These are phyloP conservation scores for Globisporangium ultimum DNA, from an alignment of 352 stramenopile species.

Conservation along the genomic window DNA sequence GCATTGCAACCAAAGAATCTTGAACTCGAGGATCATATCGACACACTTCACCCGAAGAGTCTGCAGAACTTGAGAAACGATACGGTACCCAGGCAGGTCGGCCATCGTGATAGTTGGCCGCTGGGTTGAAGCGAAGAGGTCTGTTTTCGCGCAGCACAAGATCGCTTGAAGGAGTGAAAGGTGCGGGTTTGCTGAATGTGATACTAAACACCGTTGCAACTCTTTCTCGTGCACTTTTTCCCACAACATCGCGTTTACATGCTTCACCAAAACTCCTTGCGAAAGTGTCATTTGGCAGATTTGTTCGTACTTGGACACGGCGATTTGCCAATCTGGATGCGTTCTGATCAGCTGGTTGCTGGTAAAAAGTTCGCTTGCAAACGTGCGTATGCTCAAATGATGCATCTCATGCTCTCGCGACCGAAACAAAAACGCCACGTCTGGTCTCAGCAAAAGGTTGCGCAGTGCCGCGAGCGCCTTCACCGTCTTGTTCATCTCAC, in stretches of 20 bases:
- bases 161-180: conserved; percentile 24
- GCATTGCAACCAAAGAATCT: not conserved
- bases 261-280: not conserved
- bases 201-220: conserved; percentile 6
- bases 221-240: conserved; percentile 33
- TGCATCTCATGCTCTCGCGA: not conserved
- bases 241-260: conserved; percentile 23
- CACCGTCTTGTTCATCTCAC: not conserved
- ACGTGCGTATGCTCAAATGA: not conserved
- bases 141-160: conserved; percentile 29
- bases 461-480: conserved; percentile 8
- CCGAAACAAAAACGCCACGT: conserved; percentile 4
- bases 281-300: not conserved
- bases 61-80: conserved; percentile 9
- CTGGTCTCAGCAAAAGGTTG: conserved; percentile 8
- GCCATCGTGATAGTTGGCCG: not conserved
- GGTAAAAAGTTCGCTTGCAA: not conserved
- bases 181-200: not conserved
- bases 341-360: not conserved
- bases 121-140: conserved; percentile 18
- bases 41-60: conserved; percentile 1
- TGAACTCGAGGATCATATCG: not conserved
- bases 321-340: not conserved
- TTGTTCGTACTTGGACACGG: conserved; percentile 5
- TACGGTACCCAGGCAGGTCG: conserved; percentile 23